phyloP scores from a whole-genome alignment of 139 green algal species.

The Pleodorina starrii region DNA sequence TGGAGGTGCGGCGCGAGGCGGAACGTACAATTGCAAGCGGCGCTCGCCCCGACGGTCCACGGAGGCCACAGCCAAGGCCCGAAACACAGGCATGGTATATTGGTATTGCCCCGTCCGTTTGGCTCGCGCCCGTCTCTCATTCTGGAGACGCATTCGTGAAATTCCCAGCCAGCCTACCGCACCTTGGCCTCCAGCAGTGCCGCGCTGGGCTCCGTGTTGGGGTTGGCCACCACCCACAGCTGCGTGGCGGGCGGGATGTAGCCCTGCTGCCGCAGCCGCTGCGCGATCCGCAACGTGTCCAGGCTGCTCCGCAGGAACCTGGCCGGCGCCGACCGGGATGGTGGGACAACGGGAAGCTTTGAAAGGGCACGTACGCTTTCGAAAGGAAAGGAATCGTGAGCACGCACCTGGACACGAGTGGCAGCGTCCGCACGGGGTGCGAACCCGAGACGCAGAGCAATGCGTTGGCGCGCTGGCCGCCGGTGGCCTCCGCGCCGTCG shows the following conservation, averaged over 20 bases:
- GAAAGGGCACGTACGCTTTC: neutral
- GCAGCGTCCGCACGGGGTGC: constrained; percentile 73
- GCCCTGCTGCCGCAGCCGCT: constrained; percentile 52
- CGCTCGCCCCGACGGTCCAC: no score
- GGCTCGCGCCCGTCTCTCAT: no score
- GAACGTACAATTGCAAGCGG: no score
- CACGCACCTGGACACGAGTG: constrained; percentile 34
- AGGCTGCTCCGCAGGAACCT: constrained; percentile 66
- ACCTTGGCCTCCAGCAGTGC: constrained; percentile 66
- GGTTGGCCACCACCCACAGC: constrained; percentile 88
- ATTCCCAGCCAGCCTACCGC: no score
- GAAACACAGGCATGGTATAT: no score
- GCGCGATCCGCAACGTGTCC: constrained; percentile 63
- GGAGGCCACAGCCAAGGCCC: no score
- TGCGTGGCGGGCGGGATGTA: constrained; percentile 34
- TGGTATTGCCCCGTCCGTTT: no score
- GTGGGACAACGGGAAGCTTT: neutral
- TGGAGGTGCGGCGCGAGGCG: no score
- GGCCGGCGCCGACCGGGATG: no score
- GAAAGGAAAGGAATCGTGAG: no score
- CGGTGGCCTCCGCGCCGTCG: neutral
- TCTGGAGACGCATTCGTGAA: no score
- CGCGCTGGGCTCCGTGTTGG: constrained; percentile 61
- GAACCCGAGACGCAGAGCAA: constrained; percentile 82
- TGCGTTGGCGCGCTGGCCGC: constrained; percentile 59